Evolutionary conservation across 805 yeast genomes (phyloP).

Genomic region (Kuraishia hungarica): DNA sequence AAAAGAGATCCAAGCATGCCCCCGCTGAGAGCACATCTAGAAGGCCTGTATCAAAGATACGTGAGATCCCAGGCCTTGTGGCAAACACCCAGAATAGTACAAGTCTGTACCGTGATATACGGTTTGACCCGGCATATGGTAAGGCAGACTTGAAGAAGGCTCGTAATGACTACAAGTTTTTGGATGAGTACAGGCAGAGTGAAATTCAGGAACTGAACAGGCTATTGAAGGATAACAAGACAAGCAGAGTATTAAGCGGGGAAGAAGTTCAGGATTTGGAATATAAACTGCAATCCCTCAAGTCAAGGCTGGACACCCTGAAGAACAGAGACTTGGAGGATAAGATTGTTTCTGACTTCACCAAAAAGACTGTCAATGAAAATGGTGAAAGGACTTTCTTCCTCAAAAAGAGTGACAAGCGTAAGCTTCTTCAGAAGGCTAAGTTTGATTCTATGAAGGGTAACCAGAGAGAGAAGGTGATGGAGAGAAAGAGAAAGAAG

Average conservation of each 20-base stretch:
- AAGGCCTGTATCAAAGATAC: slow-evolving; percentile 54
- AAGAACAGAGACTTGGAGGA: slow-evolving; percentile 69
- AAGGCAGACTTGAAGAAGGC: slow-evolving; percentile 62
- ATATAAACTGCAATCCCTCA: slow-evolving; percentile 50
- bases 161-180: slow-evolving; percentile 72
- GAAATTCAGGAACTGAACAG: slow-evolving; percentile 59
- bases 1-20: slow-evolving; percentile 55
- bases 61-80: slow-evolving; percentile 66
- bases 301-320: slow-evolving; percentile 58
- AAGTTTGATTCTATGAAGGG: slow-evolving; percentile 69
- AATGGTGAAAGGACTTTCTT: slow-evolving; percentile 46
- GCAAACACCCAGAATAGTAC: slow-evolving; percentile 16
- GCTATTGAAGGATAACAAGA: slow-evolving; percentile 47
- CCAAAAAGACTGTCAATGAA: slow-evolving; percentile 33
- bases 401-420: slow-evolving; percentile 61
- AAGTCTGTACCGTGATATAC: slow-evolving; percentile 63
- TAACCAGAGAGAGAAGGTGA: slow-evolving; percentile 66
- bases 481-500: slow-evolving; percentile 84
- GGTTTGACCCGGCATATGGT: slow-evolving; percentile 89
- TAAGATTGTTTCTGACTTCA: slow-evolving; percentile 53
- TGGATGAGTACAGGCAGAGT: slow-evolving; percentile 74
- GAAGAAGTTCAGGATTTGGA: slow-evolving; percentile 45
- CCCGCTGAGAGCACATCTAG: slow-evolving; percentile 77
- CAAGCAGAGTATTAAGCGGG: slow-evolving; percentile 28
- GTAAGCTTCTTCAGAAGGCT: slow-evolving; percentile 68